Evolutionary conservation across 2,329 filamentous ascomycete genomes (phyloP).

Genomic region (Dactylellina sp.): DNA sequence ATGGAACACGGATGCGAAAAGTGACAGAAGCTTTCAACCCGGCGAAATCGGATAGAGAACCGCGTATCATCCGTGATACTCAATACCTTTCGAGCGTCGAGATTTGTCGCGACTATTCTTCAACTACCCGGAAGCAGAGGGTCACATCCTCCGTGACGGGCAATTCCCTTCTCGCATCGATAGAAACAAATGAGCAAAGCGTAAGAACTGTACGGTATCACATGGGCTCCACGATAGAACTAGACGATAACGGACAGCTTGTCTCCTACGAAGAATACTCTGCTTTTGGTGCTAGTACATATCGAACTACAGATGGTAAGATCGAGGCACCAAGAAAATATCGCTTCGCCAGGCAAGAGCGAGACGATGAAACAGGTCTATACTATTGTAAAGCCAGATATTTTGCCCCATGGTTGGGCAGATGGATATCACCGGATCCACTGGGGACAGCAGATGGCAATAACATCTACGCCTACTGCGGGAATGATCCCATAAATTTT

Average conservation of each 20-base stretch:
- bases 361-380: constrained; percentile 61
- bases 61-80: constrained; percentile 8
- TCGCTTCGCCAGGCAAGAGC: constrained; percentile 59
- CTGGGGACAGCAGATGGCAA: neutral
- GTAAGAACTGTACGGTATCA: no score
- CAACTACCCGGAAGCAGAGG: no score
- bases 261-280: constrained; percentile 62
- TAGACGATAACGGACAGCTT: constrained; percentile 59
- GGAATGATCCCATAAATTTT: constrained; percentile 19
- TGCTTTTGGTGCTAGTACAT: constrained; percentile 60
- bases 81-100: constrained; percentile 40
- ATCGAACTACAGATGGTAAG: constrained; percentile 10
- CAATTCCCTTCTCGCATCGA: neutral
- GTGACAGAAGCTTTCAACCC: constrained; percentile 56
- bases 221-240: constrained; percentile 57
- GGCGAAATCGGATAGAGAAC: neutral
- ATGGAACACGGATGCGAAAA: constrained; percentile 59
- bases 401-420: constrained; percentile 60
- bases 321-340: constrained; percentile 59
- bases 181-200: no score
- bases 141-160: neutral
- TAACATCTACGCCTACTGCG: constrained; percentile 21
- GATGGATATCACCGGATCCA: constrained; percentile 61
- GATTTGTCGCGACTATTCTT: no score
- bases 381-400: constrained; percentile 60